Base-by-base conservation (phyloP, 768 basidiomycete genomes). In the Obba rivulosa region DNA sequence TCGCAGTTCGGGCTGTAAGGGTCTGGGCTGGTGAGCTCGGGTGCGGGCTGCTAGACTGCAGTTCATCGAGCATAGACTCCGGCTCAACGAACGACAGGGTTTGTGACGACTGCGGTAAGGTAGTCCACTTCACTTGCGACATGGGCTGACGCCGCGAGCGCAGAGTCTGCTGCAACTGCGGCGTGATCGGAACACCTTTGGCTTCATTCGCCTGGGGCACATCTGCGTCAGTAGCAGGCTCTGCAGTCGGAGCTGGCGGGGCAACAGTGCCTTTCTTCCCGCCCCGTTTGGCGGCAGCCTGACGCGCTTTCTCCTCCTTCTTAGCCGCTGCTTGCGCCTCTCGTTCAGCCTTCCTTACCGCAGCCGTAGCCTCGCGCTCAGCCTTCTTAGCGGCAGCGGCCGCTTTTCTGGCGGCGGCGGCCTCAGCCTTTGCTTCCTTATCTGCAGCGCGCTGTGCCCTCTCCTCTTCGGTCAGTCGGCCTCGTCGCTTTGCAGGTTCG, bases 1-100 rank as follows among this genome's bases (percentile, higher is more conserved):
- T 31, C 28, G 7, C 28, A 7, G 5, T 31, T 31, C 13, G 5
- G 28, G 28, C 28, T 31, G 28, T 5, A 13, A 31, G 28, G 5
- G 13, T 13, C 7, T 31, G 5, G 7, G 23, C 18, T 35, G 37
- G 21, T 14, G 45, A 25, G 31, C 54, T 28, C 43, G 20, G 4
- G 14, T 46, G 41, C 8, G 70, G 61, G 25, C 69, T 68, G 42
- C 68, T 68, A 2, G 66, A 57, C 45, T 56, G 56, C 18, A 72
- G 49, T 51, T 73, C 69, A 41, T 72, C 71, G 44, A 60, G 47
- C 48, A 61, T 43, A 18, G 62, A 49, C 9, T 59, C 59, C 10
- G 43, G 48, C 0, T 60, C 56, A 2, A 46, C 50, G 1, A 48
- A 34, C 4, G 53, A 56, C 23, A 49, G 57, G 14, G 53, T 53